Percentiles rank a stretch among this genome's conserved stretches.
These are phyloP conservation scores for Drosera capensis DNA, from an alignment of 148 eudicot genomes.

Conservation along the genomic window DNA sequence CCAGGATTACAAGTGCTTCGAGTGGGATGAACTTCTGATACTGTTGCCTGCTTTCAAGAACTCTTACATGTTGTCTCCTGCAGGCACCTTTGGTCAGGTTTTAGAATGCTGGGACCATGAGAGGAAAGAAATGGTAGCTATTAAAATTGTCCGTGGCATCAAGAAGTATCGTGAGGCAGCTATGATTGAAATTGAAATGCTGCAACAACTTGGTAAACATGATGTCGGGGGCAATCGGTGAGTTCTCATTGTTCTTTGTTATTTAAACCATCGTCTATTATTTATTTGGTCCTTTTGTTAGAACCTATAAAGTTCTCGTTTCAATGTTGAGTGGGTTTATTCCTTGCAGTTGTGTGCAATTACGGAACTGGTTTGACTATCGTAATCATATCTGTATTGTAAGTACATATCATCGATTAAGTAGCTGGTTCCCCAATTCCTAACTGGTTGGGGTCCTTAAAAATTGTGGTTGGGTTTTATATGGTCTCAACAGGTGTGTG, in stretches of 20 bases:
- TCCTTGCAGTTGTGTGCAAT: slow-evolving; percentile 76
- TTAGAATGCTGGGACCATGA: slow-evolving; percentile 77
- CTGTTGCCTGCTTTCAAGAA: not conserved
- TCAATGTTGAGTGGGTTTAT: slow-evolving; percentile 38
- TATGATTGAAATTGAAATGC: slow-evolving; percentile 69
- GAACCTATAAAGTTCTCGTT: too few species aligned
- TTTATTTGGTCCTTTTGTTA: slow-evolving; percentile 19
- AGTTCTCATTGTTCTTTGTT: slow-evolving; percentile 6
- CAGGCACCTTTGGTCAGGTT: slow-evolving; percentile 93
- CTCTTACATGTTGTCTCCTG: slow-evolving; percentile 21
- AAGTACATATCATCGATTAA: slow-evolving; percentile 28
- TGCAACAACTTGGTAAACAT: slow-evolving; percentile 60
- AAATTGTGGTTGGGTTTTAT: slow-evolving; percentile 27
- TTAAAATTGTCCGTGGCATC: slow-evolving; percentile 74
- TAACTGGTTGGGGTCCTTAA: slow-evolving; percentile 27
- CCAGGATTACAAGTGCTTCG: too few species aligned
- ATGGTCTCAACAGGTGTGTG: slow-evolving; percentile 80
- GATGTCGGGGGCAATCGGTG: slow-evolving; percentile 44
- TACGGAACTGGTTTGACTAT: slow-evolving; percentile 80
- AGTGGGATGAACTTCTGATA: too few species aligned
- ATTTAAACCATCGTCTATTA: slow-evolving; percentile 2
- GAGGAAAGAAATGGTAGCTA: slow-evolving; percentile 58
- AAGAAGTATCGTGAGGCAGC: slow-evolving; percentile 81
- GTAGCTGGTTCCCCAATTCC: too few species aligned
- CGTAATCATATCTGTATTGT: slow-evolving; percentile 89